A percentile compares a stretch with the other conserved stretches of the same genome.
These are phyloP conservation scores for Trichosporon sp. DNA, from an alignment of 1,284 basidiomycete genomes.

Conservation along the genomic window DNA sequence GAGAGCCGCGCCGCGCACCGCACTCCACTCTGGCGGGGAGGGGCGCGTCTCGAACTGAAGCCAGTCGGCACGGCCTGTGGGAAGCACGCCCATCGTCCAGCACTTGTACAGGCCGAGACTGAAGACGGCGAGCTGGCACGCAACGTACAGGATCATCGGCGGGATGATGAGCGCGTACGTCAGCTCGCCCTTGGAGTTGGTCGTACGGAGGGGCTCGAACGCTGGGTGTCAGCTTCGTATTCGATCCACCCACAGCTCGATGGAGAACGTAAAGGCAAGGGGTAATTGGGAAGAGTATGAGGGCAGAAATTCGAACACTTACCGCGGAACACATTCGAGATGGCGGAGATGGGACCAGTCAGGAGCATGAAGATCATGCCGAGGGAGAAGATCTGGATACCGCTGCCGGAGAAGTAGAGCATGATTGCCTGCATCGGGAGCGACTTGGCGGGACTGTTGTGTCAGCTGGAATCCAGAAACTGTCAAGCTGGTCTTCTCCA, in stretches of 20 bases:
- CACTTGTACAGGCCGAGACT: conserved; percentile 86
- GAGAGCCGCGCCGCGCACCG: conserved; percentile 21
- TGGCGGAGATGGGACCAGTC: conserved; percentile 75
- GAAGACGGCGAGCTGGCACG: conserved; percentile 59
- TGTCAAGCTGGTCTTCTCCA: too few relatives aligned
- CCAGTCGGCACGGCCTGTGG: conserved; percentile 87
- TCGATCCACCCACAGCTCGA: too few relatives aligned
- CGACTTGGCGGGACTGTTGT: conserved; percentile 69
- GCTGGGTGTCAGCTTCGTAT: conserved; percentile 35
- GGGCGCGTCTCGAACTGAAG: conserved; percentile 79
- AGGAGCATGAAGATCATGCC: conserved; percentile 89
- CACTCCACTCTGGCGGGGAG: conserved; percentile 30
- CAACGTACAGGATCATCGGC: conserved; percentile 53
- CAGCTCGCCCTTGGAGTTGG: conserved; percentile 31
- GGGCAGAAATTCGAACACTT: conserved; percentile 40
- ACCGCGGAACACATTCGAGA: conserved; percentile 75
- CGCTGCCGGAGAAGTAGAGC: conserved; percentile 93
- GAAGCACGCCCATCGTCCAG: conserved; percentile 82
- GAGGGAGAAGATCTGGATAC: conserved; percentile 90
- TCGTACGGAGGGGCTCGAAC: conserved; percentile 53
- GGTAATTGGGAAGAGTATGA: too few relatives aligned
- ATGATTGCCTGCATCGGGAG: conserved; percentile 94
- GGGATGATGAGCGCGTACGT: conserved; percentile 44
- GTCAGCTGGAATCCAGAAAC: not conserved
- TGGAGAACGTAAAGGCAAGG: not conserved